Percentiles rank a stretch among this genome's conserved stretches.
Evolutionary conservation across 441 rosid species (phyloP).

Genomic region (Adansonia gregorii): DNA sequence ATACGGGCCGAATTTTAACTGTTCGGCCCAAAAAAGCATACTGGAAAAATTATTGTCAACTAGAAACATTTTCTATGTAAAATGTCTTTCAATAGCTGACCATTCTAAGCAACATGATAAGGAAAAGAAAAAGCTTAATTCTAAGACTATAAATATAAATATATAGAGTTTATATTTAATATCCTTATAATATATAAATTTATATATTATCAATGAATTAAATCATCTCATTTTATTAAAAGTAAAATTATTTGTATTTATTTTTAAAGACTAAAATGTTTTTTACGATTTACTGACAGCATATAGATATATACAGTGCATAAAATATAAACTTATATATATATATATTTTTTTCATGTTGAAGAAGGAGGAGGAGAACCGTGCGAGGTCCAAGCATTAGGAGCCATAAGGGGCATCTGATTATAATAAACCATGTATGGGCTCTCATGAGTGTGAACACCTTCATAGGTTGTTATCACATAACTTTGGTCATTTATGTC

Average conservation of each 20-base stretch:
- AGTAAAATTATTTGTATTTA: too few species aligned
- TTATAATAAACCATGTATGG: constrained; percentile 45
- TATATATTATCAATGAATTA: too few species aligned
- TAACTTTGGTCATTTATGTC: constrained; percentile 61
- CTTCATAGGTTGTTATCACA: constrained; percentile 77
- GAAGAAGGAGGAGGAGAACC: constrained; percentile 36
- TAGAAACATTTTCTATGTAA: not conserved
- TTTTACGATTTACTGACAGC: too few species aligned
- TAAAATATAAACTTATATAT: too few species aligned
- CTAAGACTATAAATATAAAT: too few species aligned
- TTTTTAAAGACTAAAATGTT: too few species aligned
- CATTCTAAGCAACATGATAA: not conserved
- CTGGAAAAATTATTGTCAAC: not conserved
- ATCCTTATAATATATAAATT: too few species aligned
- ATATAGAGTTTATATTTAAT: too few species aligned
- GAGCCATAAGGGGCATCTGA: constrained; percentile 35
- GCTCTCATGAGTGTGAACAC: constrained; percentile 71
- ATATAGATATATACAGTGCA: too few species aligned
- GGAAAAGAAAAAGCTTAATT: not conserved
- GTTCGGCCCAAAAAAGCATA: not conserved
- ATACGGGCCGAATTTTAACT: not conserved
- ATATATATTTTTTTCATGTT: not conserved
- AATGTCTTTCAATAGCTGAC: not conserved
- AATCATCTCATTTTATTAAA: too few species aligned
- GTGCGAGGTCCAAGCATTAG: constrained; percentile 37